Evolutionary conservation across 306 rosid genomes (phyloP), one percentile per base, ranked within the genome.

Genomic region (Malus sylvestris): DNA sequence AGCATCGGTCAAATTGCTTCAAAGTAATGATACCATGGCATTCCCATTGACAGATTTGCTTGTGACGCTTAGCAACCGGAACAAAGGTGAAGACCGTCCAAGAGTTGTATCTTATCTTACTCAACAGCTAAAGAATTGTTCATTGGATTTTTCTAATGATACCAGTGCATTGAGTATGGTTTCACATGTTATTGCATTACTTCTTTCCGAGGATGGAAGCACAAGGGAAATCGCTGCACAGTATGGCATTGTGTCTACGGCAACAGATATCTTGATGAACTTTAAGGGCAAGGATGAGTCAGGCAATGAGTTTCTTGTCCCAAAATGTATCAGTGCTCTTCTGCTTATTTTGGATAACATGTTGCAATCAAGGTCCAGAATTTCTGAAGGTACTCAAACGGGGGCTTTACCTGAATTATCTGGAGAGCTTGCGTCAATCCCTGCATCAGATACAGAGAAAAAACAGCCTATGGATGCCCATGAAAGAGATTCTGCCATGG

Each of bases 1-100:
- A 74, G 86, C 97, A 35, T 78, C 92, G 9, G 90, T 92, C 71
- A 90, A 87, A 83, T 78, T 95, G 81, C 90, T 92, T 80, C 97
- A 92, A 87, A 87, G 91, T 77, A 90, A 92, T 81, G 99, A 95
- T 74, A 81, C 96, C 14, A 86, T 92, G 89, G 92, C 93, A 78
- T 95, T 95, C 73, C 94, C 92, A 42, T 84, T 92, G 68, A 87
- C 97, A n/a, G 99, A 96, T 88, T 88, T 96, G 87, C 91, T 96
- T 72, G 91, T 87, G 51, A 93, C 96, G 75, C 97, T 92, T 61
- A 85, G 98, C 83, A 90, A 78, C 68, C 97, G 89, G 79, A 91
- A 86, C 88, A 93, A 92, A 86, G 99, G 99, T 62, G 93, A 92
- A 49, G 93, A 93, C 72, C 93, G 98, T 52, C 88, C 96, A 42